A percentile compares a stretch with the other conserved stretches of the same genome.
These are phyloP conservation scores for Fusarium brachygibbosum DNA, from an alignment of 2,329 filamentous ascomycete genomes.

Conservation along the genomic window DNA sequence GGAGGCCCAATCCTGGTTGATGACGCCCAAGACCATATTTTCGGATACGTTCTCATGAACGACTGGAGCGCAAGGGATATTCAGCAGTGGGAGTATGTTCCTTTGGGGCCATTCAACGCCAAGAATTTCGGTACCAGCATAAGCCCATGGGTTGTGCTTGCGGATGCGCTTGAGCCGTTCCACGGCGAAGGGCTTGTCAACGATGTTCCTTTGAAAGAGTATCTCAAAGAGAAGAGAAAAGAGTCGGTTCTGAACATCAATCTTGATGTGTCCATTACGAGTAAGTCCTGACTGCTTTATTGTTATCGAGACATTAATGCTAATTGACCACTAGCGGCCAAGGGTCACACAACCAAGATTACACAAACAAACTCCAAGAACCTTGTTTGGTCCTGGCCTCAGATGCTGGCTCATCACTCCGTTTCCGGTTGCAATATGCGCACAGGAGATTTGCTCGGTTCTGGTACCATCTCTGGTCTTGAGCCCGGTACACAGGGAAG, in stretches of 20 bases:
- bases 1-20: slow-evolving; percentile 74
- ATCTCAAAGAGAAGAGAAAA: slow-evolving; percentile 68
- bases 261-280: slow-evolving; percentile 57
- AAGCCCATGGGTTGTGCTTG: slow-evolving; percentile 72
- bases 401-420: slow-evolving; percentile 87
- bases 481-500: slow-evolving; percentile 75
- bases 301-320: fast-evolving
- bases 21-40: slow-evolving; percentile 76
- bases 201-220: slow-evolving; percentile 53
- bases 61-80: slow-evolving; percentile 75
- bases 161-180: slow-evolving; percentile 65
- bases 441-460: slow-evolving; percentile 81
- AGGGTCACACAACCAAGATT: slow-evolving; percentile 50
- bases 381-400: slow-evolving; percentile 83
- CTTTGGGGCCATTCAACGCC: slow-evolving; percentile 72
- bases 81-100: slow-evolving; percentile 72
- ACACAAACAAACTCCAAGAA: slow-evolving; percentile 55
- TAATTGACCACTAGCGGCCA: slow-evolving; percentile 45
- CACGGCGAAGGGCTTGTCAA: slow-evolving; percentile 45
- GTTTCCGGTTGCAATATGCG: slow-evolving; percentile 82
- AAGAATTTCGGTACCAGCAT: slow-evolving; percentile 73
- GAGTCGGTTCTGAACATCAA: slow-evolving; percentile 56
- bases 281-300: slow-evolving; percentile 44
- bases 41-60: slow-evolving; percentile 76
- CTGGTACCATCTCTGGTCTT: slow-evolving; percentile 80